phyloP scores from a whole-genome alignment of 2,329 filamentous ascomycete species.

The Gremmenia infestans region DNA sequence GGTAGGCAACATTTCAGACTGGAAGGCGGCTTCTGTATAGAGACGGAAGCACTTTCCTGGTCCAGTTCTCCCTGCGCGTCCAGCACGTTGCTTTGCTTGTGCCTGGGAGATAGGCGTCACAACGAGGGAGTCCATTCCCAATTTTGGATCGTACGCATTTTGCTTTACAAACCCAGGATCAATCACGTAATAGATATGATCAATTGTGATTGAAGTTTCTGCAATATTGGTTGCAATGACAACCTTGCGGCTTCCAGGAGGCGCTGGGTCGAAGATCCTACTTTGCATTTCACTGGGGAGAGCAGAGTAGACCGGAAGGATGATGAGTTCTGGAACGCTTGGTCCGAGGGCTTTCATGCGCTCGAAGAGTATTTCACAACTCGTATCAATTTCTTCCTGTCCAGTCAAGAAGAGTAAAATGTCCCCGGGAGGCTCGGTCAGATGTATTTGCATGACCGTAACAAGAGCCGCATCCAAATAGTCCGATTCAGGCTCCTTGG shows the following conservation, averaged over 20 bases:
- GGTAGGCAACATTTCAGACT: constrained; percentile 94
- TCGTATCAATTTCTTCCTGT: constrained; percentile 95
- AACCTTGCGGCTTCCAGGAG: constrained; percentile 80
- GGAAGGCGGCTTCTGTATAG: constrained; percentile 92
- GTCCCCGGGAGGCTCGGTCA: constrained; percentile 87
- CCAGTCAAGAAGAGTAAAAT: constrained; percentile 96
- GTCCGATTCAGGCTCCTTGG: constrained; percentile 88
- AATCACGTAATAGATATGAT: constrained; percentile 95
- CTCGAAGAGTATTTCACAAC: constrained; percentile 87
- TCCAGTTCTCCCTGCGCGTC: constrained; percentile 87
- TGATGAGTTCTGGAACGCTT: constrained; percentile 83
- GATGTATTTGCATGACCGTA: constrained; percentile 96
- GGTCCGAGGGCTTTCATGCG: constrained; percentile 94
- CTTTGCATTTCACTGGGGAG: constrained; percentile 92
- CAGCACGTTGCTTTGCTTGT: constrained; percentile 89
- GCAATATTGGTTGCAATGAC: constrained; percentile 98
- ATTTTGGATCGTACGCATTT: constrained; percentile 92
- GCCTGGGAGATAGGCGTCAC: constrained; percentile 96
- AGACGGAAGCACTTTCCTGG: constrained; percentile 94
- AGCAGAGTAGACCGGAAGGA: constrained; percentile 93
- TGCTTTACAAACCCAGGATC: constrained; percentile 98
- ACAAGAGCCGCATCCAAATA: constrained; percentile 92
- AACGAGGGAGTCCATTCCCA: constrained; percentile 95
- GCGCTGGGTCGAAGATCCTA: constrained; percentile 89
- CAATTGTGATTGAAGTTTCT: constrained; percentile 96